A percentile compares a stretch with the other conserved stretches of the same genome.
phyloP scores from a whole-genome alignment of 495 filamentous ascomycete genomes.

The Astrothelium macrocarpum region DNA sequence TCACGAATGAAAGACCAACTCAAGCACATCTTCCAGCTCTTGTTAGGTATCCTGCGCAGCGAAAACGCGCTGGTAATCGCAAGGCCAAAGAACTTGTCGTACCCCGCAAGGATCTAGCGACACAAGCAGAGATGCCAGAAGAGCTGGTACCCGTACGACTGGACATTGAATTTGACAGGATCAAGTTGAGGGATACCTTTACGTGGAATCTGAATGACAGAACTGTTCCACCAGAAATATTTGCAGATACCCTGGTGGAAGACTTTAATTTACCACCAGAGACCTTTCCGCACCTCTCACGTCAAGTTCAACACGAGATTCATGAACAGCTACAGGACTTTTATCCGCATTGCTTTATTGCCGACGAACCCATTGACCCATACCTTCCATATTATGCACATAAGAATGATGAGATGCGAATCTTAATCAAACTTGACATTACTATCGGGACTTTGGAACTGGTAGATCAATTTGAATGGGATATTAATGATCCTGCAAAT shows the following conservation, averaged over 20 bases:
- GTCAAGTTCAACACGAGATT: constrained; percentile 70
- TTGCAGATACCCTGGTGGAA: constrained; percentile 82
- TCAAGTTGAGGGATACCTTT: constrained; percentile 93
- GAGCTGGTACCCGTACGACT: constrained; percentile 83
- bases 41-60: constrained; percentile 65
- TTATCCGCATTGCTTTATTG: constrained; percentile 78
- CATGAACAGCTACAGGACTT: constrained; percentile 87
- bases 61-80: constrained; percentile 63
- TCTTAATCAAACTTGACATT: constrained; percentile 90
- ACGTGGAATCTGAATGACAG: constrained; percentile 97
- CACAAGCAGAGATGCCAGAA: constrained; percentile 81
- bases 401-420: constrained; percentile 98
- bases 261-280: constrained; percentile 74
- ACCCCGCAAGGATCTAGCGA: constrained; percentile 63
- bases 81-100: constrained; percentile 61
- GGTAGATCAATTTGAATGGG: constrained; percentile 98
- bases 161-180: constrained; percentile 91
- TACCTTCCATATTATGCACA: constrained; percentile 85
- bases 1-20: constrained; percentile 52
- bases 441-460: constrained; percentile 92
- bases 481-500: constrained; percentile 89
- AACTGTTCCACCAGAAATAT: constrained; percentile 63
- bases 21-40: constrained; percentile 20
- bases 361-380: constrained; percentile 84
- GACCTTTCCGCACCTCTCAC: constrained; percentile 51